Evolutionary conservation across 2,329 filamentous ascomycete genomes (phyloP).

Genomic region (Cladosporium austrohemisphaericum): DNA sequence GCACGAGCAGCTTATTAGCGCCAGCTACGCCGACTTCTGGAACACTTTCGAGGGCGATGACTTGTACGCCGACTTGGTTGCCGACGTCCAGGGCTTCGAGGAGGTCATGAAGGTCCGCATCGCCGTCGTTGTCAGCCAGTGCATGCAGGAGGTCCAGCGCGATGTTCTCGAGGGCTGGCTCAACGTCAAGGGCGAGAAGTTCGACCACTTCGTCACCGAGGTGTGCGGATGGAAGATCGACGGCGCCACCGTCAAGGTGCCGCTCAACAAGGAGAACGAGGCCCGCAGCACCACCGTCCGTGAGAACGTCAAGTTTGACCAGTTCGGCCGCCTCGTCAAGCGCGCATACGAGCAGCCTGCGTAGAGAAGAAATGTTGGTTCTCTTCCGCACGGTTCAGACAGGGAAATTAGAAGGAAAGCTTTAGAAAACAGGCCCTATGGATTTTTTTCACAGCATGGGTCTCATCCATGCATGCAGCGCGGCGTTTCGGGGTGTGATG

Average conservation of each 20-base stretch:
- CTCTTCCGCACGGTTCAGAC: background rate
- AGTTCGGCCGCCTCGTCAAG: slow-evolving; percentile 75
- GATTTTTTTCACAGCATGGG: slow-evolving; percentile 8
- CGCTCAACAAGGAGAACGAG: slow-evolving; percentile 94
- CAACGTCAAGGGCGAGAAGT: slow-evolving; percentile 44
- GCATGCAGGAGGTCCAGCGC: slow-evolving; percentile 67
- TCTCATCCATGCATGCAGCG: slow-evolving; percentile 13
- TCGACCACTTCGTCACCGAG: slow-evolving; percentile 48
- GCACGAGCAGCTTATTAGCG: slow-evolving; percentile 81
- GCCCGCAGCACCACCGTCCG: slow-evolving; percentile 92
- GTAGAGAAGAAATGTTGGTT: slow-evolving; percentile 25
- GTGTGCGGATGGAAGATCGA: slow-evolving; percentile 80
- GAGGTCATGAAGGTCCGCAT: slow-evolving; percentile 88
- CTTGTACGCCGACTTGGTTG: slow-evolving; percentile 89
- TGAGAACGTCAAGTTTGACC: slow-evolving; percentile 90
- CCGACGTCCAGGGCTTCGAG: slow-evolving; percentile 92
- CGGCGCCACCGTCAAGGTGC: slow-evolving; percentile 65
- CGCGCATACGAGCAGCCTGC: slow-evolving; percentile 81
- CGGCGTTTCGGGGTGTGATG: slow-evolving; percentile 14
- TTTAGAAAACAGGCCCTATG: slow-evolving; percentile 9
- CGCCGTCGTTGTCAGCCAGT: slow-evolving; percentile 81
- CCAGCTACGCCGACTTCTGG: slow-evolving; percentile 93
- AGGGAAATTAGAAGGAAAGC: background rate
- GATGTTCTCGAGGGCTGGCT: slow-evolving; percentile 49
- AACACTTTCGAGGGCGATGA: slow-evolving; percentile 87